Evolutionary conservation across 192 early-diverging fungal genomes (phyloP), one percentile per base, ranked within the genome.

Genomic region (Podila verticillata): DNA sequence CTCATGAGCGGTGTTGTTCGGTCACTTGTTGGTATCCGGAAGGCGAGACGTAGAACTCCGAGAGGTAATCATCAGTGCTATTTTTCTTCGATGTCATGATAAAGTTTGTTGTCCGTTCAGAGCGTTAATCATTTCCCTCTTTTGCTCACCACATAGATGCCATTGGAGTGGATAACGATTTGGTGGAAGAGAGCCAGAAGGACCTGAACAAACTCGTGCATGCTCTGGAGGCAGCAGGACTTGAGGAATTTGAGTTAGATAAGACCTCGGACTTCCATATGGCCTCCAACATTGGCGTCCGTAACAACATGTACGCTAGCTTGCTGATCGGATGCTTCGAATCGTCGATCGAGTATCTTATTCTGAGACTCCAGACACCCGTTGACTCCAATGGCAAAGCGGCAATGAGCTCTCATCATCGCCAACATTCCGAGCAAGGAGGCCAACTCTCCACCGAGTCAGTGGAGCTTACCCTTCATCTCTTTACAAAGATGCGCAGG

Each of bases 171-270:
- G 73, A 84, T 48, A 61, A 74, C 28, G 30, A 56, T 17, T 57
- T 75, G 26, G 48, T 85, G 20, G 22, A 63, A 17, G 68, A 73
- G 6, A 71, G 70, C 24, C 62, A 75, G 51, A 64, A 61, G 5
- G 56, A 70, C 7, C 48, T 85, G 62, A 24, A 58, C 7, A 80
- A 72, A 28, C 51, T 91, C 28, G 68, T 85, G 20, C 49, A 70
- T 7, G 74, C 88, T 13, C 74, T 93, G 26, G 59, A 87, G 9
- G 81, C 83, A 13, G 82, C 86, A 0, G 88, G 89, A 48, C 68
- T 91, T n/a, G 88, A 88, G 36, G 92, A 94, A 61, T 94, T 88
- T 75, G 88, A 84, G 61, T 69, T 94, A 6, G 88, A 93, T 22
- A 85, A 86, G 20, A 74, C 87, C 1, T 86, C 92, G n/a, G 89